Conservation (phyloP, 441 rosid genomes). For the Syzygium malaccense region DNA sequence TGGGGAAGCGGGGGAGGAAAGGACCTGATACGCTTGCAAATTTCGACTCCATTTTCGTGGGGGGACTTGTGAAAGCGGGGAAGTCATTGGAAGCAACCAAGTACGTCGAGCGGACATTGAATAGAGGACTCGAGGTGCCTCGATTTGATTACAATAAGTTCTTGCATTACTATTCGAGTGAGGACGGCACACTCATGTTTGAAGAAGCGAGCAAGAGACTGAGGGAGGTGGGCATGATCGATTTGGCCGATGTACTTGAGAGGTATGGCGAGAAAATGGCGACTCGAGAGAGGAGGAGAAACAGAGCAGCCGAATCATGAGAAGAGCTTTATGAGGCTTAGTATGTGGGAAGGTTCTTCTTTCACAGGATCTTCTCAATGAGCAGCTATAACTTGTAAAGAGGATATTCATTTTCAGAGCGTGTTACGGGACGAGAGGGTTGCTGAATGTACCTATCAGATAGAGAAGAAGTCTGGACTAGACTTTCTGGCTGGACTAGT, state of each 20-base stretch:
- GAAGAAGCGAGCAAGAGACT: conserved; percentile 56
- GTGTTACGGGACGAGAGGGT: not conserved
- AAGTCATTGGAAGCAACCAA: conserved; percentile 64
- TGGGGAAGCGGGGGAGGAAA: conserved; percentile 86
- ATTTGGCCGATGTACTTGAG: conserved; percentile 74
- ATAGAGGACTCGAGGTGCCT: conserved; percentile 68
- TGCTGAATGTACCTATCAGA: not conserved
- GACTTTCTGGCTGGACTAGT: not conserved
- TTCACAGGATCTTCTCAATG: not conserved
- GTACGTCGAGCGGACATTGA: conserved; percentile 61
- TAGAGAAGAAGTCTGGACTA: not conserved
- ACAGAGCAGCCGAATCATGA: conserved; percentile 19
- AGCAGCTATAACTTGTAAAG: not conserved
- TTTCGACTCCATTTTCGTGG: conserved; percentile 78
- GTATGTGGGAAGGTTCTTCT: not conserved
- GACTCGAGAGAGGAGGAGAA: conserved; percentile 72
- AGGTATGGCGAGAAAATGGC: conserved; percentile 86
- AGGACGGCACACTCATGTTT: conserved; percentile 69
- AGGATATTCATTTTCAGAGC: not conserved
- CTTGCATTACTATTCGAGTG: conserved; percentile 63
- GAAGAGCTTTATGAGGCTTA: not conserved
- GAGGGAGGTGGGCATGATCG: conserved; percentile 54
- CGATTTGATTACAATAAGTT: conserved; percentile 80
- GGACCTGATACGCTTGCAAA: conserved; percentile 67
- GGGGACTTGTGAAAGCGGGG: conserved; percentile 82